phyloP scores from a whole-genome alignment of 495 filamentous ascomycete species.

The Penicillium paradoxum region DNA sequence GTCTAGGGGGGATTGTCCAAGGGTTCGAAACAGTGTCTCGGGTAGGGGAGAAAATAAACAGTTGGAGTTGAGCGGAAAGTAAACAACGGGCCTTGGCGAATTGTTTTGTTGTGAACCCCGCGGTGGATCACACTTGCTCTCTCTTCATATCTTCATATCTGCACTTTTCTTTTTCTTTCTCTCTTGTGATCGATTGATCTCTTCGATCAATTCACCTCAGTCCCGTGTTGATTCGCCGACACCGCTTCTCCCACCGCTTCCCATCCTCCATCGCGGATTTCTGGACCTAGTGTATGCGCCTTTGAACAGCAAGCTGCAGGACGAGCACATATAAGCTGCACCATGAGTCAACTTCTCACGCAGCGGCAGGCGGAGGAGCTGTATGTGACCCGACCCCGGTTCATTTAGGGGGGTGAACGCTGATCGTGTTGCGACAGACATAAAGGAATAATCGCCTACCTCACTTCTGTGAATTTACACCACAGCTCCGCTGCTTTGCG shows the following conservation, averaged over 20 bases:
- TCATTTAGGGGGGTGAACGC: constrained; percentile 6
- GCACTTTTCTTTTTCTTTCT: not conserved
- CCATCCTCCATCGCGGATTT: constrained; percentile 6
- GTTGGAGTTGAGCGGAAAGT: constrained; percentile 25
- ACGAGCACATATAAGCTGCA: constrained; percentile 22
- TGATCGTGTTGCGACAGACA: constrained; percentile 52
- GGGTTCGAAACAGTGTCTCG: not conserved
- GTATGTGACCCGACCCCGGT: constrained; percentile 45
- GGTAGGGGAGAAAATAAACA: constrained; percentile 19
- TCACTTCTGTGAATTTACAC: constrained; percentile 64
- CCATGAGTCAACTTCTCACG: constrained; percentile 74
- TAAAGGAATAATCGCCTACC: constrained; percentile 86
- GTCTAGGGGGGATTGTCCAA: not conserved
- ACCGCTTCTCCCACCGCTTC: not conserved
- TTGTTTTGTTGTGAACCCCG: constrained; percentile 29
- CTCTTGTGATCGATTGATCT: not conserved
- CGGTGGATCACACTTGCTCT: constrained; percentile 20
- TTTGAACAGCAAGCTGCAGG: constrained; percentile 13
- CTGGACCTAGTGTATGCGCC: constrained; percentile 18
- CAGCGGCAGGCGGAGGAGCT: constrained; percentile 83
- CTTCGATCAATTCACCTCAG: not conserved
- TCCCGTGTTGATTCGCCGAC: constrained; percentile 1
- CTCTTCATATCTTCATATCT: constrained; percentile 3
- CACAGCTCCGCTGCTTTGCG: constrained; percentile 61
- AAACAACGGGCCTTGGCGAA: constrained; percentile 31